A percentile compares a stretch with the other conserved stretches of the same genome.
Evolutionary conservation across 306 rosid genomes (phyloP).

Genomic region (Quercus engelmannii): DNA sequence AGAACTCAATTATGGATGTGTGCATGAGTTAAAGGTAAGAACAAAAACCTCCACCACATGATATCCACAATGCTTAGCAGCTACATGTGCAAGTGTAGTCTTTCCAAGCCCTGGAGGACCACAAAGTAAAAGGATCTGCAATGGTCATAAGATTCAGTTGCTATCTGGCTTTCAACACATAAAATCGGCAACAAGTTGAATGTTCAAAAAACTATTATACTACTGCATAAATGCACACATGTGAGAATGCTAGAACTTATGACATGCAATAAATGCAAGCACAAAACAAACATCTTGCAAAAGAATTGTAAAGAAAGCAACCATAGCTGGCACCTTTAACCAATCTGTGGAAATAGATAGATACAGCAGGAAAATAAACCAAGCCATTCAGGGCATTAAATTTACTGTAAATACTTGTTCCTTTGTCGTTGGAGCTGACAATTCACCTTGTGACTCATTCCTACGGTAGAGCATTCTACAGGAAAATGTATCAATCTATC

Average conservation of each 20-base stretch:
- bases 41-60: slow-evolving; percentile 78
- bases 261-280: neutral
- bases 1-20: slow-evolving; percentile 7
- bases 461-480: too few species aligned
- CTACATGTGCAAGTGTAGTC: slow-evolving; percentile 95
- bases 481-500: too few species aligned
- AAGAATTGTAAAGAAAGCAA: neutral
- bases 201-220: neutral
- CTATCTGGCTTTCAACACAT: slow-evolving; percentile 14
- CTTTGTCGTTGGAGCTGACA: too few species aligned
- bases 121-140: slow-evolving; percentile 86
- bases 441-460: too few species aligned
- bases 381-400: neutral
- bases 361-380: neutral
- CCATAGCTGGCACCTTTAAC: neutral
- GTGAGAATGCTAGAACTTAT: neutral
- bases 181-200: neutral
- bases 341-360: neutral
- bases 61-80: slow-evolving; percentile 95
- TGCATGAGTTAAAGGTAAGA: slow-evolving; percentile 8
- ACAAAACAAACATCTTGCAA: neutral
- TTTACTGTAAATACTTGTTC: neutral
- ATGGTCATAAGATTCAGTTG: slow-evolving; percentile 25
- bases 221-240: neutral
- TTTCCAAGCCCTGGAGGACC: slow-evolving; percentile 96